A percentile compares a stretch with the other conserved stretches of the same genome.
phyloP scores from a whole-genome alignment of 192 early-diverging fungal genomes.

The Helicostylum pulchrum region DNA sequence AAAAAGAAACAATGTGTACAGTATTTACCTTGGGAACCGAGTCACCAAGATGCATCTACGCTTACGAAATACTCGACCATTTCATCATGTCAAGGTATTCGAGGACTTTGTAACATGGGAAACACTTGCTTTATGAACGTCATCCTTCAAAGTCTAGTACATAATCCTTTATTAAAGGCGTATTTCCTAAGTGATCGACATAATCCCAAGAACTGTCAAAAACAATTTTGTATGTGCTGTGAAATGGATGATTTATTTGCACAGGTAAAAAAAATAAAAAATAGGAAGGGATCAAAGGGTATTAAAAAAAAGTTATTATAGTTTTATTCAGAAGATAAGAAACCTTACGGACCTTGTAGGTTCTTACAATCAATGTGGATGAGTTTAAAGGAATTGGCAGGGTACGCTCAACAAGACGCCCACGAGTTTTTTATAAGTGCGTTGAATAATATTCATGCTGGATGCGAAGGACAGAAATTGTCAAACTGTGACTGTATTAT shows the following conservation, averaged over 20 bases:
- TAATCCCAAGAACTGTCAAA: constrained; percentile 59
- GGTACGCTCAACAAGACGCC: constrained; percentile 94
- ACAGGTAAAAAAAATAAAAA: constrained; percentile 46
- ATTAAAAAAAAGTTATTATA: constrained; percentile 15
- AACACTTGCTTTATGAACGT: constrained; percentile 96
- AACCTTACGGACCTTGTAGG: constrained; percentile 77
- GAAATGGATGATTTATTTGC: constrained; percentile 83
- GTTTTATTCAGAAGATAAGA: constrained; percentile 65
- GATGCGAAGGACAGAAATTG: constrained; percentile 44
- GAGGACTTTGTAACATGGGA: constrained; percentile 92
- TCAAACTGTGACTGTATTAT: constrained; percentile 78
- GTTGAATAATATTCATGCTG: constrained; percentile 81
- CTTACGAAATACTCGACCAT: constrained; percentile 48
- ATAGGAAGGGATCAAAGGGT: not conserved
- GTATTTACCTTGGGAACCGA: constrained; percentile 58
- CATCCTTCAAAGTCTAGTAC: constrained; percentile 85
- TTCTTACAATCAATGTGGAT: constrained; percentile 92
- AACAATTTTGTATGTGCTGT: constrained; percentile 85
- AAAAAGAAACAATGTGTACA: constrained; percentile 40
- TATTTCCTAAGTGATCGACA: constrained; percentile 94
- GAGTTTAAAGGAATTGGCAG: constrained; percentile 79
- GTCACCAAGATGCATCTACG: constrained; percentile 46
- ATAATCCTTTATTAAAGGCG: constrained; percentile 86
- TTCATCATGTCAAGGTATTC: constrained; percentile 52
- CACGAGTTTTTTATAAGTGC: constrained; percentile 96